phyloP scores from a whole-genome alignment of 2,329 filamentous ascomycete species.

The Colletotrichum tabaci region DNA sequence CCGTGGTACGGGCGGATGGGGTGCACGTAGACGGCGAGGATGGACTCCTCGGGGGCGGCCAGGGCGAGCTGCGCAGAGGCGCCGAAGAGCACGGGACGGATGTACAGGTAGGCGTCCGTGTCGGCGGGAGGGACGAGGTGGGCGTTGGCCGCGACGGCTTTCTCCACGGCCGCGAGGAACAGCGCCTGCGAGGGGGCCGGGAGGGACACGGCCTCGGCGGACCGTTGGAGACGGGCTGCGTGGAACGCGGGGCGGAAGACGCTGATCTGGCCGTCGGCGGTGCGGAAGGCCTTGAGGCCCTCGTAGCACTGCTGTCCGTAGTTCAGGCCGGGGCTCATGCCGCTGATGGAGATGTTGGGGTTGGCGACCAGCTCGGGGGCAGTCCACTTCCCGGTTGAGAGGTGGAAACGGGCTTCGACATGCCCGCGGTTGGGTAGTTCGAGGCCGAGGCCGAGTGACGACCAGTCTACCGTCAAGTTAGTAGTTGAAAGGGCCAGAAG shows the following conservation, averaged over 20 bases:
- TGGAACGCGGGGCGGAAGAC: slow-evolving; percentile 11
- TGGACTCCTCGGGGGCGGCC: slow-evolving; percentile 70
- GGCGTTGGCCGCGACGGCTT: slow-evolving; percentile 76
- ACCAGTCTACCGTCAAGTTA: no score
- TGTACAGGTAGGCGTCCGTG: slow-evolving; percentile 76
- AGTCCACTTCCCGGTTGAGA: slow-evolving; percentile 5
- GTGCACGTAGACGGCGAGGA: slow-evolving; percentile 73
- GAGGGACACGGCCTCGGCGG: slow-evolving; percentile 65
- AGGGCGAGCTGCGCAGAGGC: slow-evolving; percentile 19
- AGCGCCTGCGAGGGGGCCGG: slow-evolving; percentile 71
- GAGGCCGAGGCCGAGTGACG: no score
- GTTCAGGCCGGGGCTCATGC: slow-evolving; percentile 15
- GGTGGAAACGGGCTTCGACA: no score
- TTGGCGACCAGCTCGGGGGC: slow-evolving; percentile 8
- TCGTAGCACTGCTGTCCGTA: not conserved
- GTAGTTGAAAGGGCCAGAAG: no score
- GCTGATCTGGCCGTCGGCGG: slow-evolving; percentile 6
- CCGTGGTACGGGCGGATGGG: slow-evolving; percentile 62
- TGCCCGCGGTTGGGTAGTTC: no score
- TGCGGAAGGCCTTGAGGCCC: no score
- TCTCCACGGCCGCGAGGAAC: slow-evolving; percentile 71
- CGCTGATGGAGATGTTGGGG: slow-evolving; percentile 11
- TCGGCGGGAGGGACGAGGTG: slow-evolving; percentile 77
- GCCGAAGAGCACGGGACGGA: slow-evolving; percentile 77
- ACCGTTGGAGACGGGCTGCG: slow-evolving; percentile 15